Conservation (phyloP, 768 basidiomycete species). For the Boletus subparvulus region DNA sequence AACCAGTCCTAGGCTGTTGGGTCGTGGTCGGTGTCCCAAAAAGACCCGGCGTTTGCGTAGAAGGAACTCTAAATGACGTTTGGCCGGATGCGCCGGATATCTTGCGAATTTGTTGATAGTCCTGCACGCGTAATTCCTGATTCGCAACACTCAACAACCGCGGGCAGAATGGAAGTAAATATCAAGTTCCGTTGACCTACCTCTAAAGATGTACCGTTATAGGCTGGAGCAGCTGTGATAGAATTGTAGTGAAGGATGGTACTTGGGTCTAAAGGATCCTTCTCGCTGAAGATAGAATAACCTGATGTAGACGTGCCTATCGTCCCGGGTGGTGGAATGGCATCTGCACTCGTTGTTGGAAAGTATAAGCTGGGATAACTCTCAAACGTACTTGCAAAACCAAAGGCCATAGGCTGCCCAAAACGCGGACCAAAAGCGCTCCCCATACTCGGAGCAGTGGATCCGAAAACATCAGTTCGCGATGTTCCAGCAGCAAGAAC, state of each 20-base stretch:
- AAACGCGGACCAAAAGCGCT: conserved; percentile 53
- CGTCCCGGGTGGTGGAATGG: conserved; percentile 49
- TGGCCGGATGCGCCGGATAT: conserved; percentile 61
- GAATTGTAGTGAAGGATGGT: conserved; percentile 70
- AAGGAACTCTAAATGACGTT: conserved; percentile 28
- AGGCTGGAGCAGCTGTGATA: conserved; percentile 79
- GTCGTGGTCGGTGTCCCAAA: conserved; percentile 21
- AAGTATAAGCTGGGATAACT: conserved; percentile 4
- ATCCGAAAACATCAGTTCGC: conserved; percentile 35
- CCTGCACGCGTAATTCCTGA: conserved; percentile 73
- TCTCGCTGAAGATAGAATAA: conserved; percentile 58
- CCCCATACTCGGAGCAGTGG: conserved; percentile 28
- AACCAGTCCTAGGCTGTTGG: conserved; percentile 24
- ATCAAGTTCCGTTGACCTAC: conserved; percentile 35
- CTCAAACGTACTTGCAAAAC: conserved; percentile 30
- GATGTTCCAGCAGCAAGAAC: conserved; percentile 30
- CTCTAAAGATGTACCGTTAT: conserved; percentile 74
- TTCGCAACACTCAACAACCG: background rate
- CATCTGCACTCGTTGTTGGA: conserved; percentile 34
- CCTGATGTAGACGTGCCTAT: conserved; percentile 68
- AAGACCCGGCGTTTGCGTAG: conserved; percentile 17
- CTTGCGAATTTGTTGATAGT: conserved; percentile 73
- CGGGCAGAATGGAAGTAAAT: conserved; percentile 1
- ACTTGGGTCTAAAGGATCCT: conserved; percentile 50
- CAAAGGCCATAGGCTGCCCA: conserved; percentile 52